A percentile compares a stretch with the other conserved stretches of the same genome.
These are phyloP conservation scores for Colletotrichum gigasporum DNA, from an alignment of 2,329 filamentous ascomycete genomes.

Conservation along the genomic window DNA sequence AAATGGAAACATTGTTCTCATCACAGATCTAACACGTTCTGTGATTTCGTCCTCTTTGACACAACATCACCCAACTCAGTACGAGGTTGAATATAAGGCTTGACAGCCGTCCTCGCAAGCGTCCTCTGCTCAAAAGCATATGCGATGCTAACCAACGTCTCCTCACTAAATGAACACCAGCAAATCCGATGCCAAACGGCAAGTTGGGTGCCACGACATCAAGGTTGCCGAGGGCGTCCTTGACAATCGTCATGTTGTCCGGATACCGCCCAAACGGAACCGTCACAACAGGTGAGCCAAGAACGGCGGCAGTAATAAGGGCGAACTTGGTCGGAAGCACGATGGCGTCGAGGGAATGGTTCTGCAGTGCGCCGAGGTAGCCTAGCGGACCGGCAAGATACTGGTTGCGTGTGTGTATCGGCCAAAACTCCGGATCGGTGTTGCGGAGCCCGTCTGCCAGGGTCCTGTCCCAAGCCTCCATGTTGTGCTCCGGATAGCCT, in stretches of 20 bases:
- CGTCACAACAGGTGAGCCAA: constrained; percentile 69
- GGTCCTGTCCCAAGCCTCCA: constrained; percentile 61
- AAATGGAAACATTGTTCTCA: too few relatives aligned
- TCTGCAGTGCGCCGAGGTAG: constrained; percentile 65
- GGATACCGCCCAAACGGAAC: constrained; percentile 71
- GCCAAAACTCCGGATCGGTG: constrained; percentile 64
- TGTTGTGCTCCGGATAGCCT: constrained; percentile 67
- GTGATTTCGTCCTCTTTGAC: neutral
- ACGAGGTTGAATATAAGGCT: constrained; percentile 40
- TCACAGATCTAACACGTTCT: neutral
- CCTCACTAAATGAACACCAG: constrained; percentile 71
- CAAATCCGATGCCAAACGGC: constrained; percentile 70
- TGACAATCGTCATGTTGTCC: constrained; percentile 52
- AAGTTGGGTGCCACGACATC: constrained; percentile 63
- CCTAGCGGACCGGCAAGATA: constrained; percentile 65
- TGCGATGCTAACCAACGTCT: constrained; percentile 69
- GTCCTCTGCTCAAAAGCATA: constrained; percentile 75
- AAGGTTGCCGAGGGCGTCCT: constrained; percentile 58
- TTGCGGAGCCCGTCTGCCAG: constrained; percentile 64
- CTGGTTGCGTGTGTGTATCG: constrained; percentile 61
- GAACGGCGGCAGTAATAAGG: constrained; percentile 58
- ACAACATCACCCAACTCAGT: constrained; percentile 41
- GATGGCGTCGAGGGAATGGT: constrained; percentile 68
- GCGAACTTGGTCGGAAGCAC: constrained; percentile 65
- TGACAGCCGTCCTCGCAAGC: constrained; percentile 37